A percentile compares a stretch with the other conserved stretches of the same genome.
phyloP scores from a whole-genome alignment of 345 rosid species.

The Atalantia buxifolia region DNA sequence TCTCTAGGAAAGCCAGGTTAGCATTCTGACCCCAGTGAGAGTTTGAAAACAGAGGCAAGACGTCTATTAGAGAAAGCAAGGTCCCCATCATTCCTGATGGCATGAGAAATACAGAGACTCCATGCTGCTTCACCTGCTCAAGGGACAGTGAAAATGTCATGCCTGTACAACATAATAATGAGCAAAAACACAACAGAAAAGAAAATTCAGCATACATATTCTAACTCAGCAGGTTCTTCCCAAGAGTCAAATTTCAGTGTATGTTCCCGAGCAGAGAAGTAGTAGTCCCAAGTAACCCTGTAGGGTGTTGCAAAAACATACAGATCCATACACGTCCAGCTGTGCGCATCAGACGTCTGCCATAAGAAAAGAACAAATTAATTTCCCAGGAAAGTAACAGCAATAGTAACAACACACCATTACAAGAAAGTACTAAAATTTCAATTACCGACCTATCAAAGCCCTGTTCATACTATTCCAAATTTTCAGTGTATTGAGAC shows the following conservation, averaged over 20 bases:
- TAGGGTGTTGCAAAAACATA: conserved; percentile 98
- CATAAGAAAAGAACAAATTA: not conserved
- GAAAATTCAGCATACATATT: conserved; percentile 55
- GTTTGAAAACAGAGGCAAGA: conserved; percentile 89
- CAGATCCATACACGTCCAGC: conserved; percentile 97
- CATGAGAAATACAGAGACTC: conserved; percentile 94
- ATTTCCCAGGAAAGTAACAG: not conserved
- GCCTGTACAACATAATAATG: not conserved
- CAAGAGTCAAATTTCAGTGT: conserved; percentile 77
- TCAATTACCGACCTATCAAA: not conserved
- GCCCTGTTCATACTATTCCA: not conserved
- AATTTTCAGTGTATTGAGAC: not conserved
- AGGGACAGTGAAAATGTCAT: conserved; percentile 10
- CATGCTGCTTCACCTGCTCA: conserved; percentile 87
- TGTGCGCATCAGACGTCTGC: conserved; percentile 83
- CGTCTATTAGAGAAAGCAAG: conserved; percentile 73
- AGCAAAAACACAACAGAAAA: conserved; percentile 2
- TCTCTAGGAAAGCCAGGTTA: conserved; percentile 73
- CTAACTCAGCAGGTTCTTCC: conserved; percentile 89
- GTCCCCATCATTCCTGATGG: conserved; percentile 98
- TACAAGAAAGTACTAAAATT: not conserved
- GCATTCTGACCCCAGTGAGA: conserved; percentile 90
- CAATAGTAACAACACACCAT: not conserved
- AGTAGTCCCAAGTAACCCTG: conserved; percentile 94
- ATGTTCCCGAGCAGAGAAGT: conserved; percentile 78